Evolutionary conservation across 202 grass and related monocot species (phyloP), one percentile per base, ranked within the genome.

Genomic region (Brachypodium distachyon): DNA sequence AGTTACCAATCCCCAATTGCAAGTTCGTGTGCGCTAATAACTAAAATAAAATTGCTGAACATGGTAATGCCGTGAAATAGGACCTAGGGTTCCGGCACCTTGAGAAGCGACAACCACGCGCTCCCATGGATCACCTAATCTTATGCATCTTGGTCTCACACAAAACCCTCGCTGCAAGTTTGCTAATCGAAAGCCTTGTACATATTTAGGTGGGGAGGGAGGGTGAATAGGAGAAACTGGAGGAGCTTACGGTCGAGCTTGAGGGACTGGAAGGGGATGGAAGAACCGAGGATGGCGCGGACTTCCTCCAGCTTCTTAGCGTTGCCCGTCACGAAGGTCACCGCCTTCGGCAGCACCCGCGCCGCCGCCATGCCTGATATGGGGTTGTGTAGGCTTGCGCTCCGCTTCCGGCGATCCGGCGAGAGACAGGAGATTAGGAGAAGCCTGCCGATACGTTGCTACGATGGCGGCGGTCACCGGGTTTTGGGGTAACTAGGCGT

Each of bases 281-380:
- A 97, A 34, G 82, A 49, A 64, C 87, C 95, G 47, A 94, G 87
- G 73, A 94, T 97, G 29, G 91, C 87, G 33, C 91, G 84, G 73
- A 92, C 91, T 63, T 97, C 91, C 84, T 94, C 95, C 63, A 97
- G 91, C 85, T 97, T 97, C 87, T 97, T 97, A 42, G 91, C 81
- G 88, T 97, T 97, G 22, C 91, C 91, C 16, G 95, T 97, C n/a
- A 97, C 91, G 79, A 97, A 97, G 50, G 91, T 97, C 80, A 97
- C 89, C 37, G 95, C 89, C 74, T 93, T 88, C 23, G 89, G 87
- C 39, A 94, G 65, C 56, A 86, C 84, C 70, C 87, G 79, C 68
- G 69, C 86, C 67, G 77, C 65, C 70, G 81, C 61, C 73, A 66
- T 9, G 43, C 53, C 72, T 29, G 92, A 72, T 82, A 89, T 93